Base-by-base conservation (phyloP, 129 eudicot species). In the Apium graveolens region DNA sequence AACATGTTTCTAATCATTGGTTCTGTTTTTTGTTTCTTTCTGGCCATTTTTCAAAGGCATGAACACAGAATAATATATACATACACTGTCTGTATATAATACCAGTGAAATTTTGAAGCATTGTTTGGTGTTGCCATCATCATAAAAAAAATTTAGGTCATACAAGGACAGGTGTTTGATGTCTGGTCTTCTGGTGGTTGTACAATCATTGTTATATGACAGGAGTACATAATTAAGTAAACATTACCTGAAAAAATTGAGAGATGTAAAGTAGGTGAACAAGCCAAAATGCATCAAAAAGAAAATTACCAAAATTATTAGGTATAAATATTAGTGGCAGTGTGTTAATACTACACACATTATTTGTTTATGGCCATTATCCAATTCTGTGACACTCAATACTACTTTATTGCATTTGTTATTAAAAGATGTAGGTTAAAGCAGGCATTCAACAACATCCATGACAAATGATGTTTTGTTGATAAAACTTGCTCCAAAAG, bases 1-100 rank as follows among this genome's bases (percentile, higher is more conserved):
- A 60, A 78, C 74, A 62, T 76, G 69, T 76, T 60, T 70, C 45
- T 7, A 73, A 34, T 18, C 65, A 39, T 44, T 71, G 26, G 29
- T 68, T 71, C 42, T 70, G 6, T 75, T 74, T 75, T 74, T 44
- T 24, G 11, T 60, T 49, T 20, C 3, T 17, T 34, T 34, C 45
- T 55, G 21, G 13, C 29, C 60, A 8, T 53, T 76, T 55, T 35
- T 49, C 38, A 1, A 55, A 8, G 32, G 48, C 8, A 24, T 24
- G 73, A 62, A 21, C 34, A 18, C 57, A 77, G 21, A 39, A 34
- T 48, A 18, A 24, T 3, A 12, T 37, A 20, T 5, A 20, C 17
- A 41, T 20, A 21, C 26, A 24, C 29, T n/a, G 12, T 70, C 26
- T 17, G 2, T 35, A 18, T 24, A n/a, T 39, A 41, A 24, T 39